phyloP scores from a whole-genome alignment of 768 basidiomycete species.

The Coprinopsis marcescibilis region DNA sequence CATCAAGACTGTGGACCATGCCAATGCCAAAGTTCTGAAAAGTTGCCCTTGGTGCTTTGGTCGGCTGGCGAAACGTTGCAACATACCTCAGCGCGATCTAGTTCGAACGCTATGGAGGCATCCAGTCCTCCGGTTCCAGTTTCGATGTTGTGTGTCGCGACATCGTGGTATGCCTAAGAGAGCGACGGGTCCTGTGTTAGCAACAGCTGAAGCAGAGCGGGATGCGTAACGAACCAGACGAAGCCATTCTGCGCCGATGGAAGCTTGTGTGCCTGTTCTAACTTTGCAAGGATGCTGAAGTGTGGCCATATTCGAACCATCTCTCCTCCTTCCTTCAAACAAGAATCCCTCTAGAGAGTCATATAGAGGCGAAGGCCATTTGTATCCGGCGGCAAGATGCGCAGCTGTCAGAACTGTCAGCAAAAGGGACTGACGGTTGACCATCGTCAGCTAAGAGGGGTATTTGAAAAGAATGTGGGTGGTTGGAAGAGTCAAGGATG shows the following conservation, averaged over 20 bases:
- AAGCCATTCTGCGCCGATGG: constrained; percentile 17
- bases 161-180: constrained; percentile 20
- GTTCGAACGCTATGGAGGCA: constrained; percentile 22
- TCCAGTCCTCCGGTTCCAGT: constrained; percentile 24
- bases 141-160: constrained; percentile 18
- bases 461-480: too few species aligned
- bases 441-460: too few species aligned
- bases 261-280: constrained; percentile 12
- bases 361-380: constrained; percentile 16
- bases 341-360: constrained; percentile 16
- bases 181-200: not conserved
- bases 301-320: constrained; percentile 16
- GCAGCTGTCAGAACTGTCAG: constrained; percentile 11
- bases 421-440: not conserved
- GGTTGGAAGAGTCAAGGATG: too few species aligned
- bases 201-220: not conserved
- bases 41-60: not conserved
- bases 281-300: constrained; percentile 16
- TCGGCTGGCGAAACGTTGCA: not conserved
- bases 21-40: constrained; percentile 36
- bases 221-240: constrained; percentile 11
- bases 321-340: constrained; percentile 14
- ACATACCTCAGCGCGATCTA: constrained; percentile 15
- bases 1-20: constrained; percentile 28
- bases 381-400: constrained; percentile 10